These are phyloP conservation scores for Allium sativum DNA, from an alignment of 106 monocot genomes.

Conservation along the genomic window DNA sequence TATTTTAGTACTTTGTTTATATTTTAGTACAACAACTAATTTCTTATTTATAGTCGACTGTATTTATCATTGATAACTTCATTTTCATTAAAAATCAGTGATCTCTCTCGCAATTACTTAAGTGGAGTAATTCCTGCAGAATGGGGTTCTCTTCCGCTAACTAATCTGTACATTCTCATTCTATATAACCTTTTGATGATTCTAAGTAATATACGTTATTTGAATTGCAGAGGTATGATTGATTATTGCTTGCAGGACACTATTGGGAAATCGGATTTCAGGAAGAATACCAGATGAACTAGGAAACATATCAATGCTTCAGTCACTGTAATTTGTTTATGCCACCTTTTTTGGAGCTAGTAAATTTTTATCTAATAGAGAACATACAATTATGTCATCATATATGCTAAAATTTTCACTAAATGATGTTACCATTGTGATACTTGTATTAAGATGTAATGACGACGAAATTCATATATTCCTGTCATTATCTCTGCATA, in stretches of 20 bases:
- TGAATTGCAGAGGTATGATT: neutral
- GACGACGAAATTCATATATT: too few species aligned
- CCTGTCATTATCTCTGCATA: too few species aligned
- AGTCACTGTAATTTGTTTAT: constrained; percentile 19
- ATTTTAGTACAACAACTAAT: too few species aligned
- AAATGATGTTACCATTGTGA: too few species aligned
- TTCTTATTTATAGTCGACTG: too few species aligned
- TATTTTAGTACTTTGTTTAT: too few species aligned
- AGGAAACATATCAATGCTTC: constrained; percentile 27
- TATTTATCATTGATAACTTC: too few species aligned
- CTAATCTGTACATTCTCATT: constrained; percentile 21
- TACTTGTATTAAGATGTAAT: too few species aligned
- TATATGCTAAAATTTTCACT: too few species aligned
- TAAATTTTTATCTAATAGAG: too few species aligned
- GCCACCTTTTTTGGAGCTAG: neutral
- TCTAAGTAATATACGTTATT: neutral
- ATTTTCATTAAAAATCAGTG: constrained; percentile 16
- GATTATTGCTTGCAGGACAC: constrained; percentile 16
- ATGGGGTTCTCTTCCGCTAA: constrained; percentile 40
- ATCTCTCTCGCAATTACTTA: constrained; percentile 38
- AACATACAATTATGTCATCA: too few species aligned
- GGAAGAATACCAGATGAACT: constrained; percentile 38
- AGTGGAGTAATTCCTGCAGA: constrained; percentile 39
- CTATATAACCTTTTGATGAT: too few species aligned
- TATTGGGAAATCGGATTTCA: constrained; percentile 35